phyloP scores from a whole-genome alignment of 352 stramenopile genomes.

The Globisporangium canariense region DNA sequence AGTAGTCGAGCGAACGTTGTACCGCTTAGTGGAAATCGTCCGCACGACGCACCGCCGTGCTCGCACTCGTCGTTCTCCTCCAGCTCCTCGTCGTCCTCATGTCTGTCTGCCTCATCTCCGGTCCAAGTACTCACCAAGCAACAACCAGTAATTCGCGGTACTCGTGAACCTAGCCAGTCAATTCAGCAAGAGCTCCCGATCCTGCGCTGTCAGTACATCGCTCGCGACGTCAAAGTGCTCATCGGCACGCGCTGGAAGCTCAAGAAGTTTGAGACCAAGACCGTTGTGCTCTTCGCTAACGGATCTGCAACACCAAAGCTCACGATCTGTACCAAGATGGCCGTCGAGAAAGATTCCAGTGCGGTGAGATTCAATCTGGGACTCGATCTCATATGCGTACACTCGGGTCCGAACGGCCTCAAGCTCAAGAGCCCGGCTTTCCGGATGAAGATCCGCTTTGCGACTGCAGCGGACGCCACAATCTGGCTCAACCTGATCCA shows the following conservation, averaged over 20 bases:
- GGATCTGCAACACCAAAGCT: constrained; percentile 12
- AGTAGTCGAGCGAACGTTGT: background rate
- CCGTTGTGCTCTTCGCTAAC: constrained; percentile 18
- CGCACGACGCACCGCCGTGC: background rate
- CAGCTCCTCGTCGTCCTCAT: background rate
- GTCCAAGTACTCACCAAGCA: constrained; percentile 7
- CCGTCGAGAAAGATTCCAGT: constrained; percentile 10
- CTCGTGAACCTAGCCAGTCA: background rate
- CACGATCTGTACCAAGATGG: constrained; percentile 21
- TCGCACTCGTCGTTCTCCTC: constrained; percentile 1
- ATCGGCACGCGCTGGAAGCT: constrained; percentile 47
- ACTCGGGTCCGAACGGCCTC: constrained; percentile 23
- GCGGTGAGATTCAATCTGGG: constrained; percentile 24
- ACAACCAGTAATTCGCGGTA: background rate
- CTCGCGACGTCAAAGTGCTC: constrained; percentile 38
- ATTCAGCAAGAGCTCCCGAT: constrained; percentile 33
- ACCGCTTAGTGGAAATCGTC: background rate
- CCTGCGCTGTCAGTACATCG: constrained; percentile 46
- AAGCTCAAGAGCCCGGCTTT: constrained; percentile 34
- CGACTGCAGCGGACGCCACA: constrained; percentile 39
- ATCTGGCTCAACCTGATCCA: constrained; percentile 48
- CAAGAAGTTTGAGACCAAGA: constrained; percentile 40
- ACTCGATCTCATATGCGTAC: constrained; percentile 27
- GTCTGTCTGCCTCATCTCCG: background rate
- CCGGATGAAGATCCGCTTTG: constrained; percentile 44